phyloP scores from a whole-genome alignment of 2,329 filamentous ascomycete species.

The Mariannaea elegans region DNA sequence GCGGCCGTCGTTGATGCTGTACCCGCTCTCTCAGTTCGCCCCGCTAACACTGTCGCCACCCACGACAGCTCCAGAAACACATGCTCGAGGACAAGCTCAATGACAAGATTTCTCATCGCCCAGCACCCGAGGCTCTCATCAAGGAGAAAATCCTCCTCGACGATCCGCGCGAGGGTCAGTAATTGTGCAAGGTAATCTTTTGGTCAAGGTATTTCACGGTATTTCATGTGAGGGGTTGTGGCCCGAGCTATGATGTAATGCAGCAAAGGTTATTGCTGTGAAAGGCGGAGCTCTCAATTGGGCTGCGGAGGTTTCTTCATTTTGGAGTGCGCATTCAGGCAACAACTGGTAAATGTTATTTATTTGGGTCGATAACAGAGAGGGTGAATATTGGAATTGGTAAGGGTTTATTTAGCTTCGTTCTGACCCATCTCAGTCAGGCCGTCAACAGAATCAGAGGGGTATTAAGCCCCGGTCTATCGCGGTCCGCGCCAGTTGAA shows the following conservation, averaged over 20 bases:
- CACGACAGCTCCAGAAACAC: constrained; percentile 75
- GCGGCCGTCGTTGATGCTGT: not conserved
- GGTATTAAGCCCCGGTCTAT: no score
- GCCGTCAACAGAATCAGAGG: not conserved
- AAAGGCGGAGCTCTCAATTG: not conserved
- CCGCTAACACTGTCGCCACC: constrained; percentile 20
- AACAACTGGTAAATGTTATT: constrained; percentile 3
- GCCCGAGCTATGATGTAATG: constrained; percentile 33
- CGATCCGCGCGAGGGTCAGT: constrained; percentile 67
- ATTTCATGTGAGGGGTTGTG: constrained; percentile 51
- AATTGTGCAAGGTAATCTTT: constrained; percentile 70
- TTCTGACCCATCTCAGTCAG: not conserved
- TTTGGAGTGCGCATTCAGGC: not conserved
- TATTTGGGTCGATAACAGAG: not conserved
- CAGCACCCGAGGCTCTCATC: constrained; percentile 78
- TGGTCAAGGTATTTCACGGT: constrained; percentile 51
- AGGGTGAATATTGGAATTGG: not conserved
- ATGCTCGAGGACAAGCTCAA: constrained; percentile 90
- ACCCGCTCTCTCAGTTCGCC: constrained; percentile 7
- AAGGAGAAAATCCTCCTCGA: constrained; percentile 81
- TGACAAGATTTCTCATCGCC: constrained; percentile 83
- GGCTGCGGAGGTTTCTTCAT: not conserved
- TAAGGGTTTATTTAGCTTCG: not conserved
- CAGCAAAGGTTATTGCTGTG: not conserved
- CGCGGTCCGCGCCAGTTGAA: no score